Evolutionary conservation across 495 filamentous ascomycete genomes (phyloP).

Genomic region (Pseudotulostoma volvatum): DNA sequence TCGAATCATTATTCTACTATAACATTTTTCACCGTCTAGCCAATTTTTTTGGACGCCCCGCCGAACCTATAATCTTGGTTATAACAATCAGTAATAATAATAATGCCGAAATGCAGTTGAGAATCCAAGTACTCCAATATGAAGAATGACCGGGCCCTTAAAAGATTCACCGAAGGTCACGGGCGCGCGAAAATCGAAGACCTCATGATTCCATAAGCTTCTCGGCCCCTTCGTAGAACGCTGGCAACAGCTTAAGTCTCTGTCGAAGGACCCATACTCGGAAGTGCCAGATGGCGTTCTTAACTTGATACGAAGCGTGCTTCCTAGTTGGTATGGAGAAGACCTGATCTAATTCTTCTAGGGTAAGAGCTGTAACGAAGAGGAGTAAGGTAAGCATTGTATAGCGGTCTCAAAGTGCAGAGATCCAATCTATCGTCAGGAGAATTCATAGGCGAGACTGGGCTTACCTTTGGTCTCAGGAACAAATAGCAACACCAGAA

Average conservation of each 20-base stretch:
- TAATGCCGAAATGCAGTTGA: too few relatives aligned
- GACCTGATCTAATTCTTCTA: conserved; percentile 36
- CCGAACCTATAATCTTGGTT: too few relatives aligned
- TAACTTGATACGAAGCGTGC: conserved; percentile 31
- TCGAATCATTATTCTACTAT: background rate
- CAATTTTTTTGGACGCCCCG: too few relatives aligned
- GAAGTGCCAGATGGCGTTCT: conserved; percentile 34
- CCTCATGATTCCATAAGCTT: conserved; percentile 15
- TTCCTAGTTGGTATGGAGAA: conserved; percentile 36
- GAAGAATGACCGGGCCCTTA: too few relatives aligned
- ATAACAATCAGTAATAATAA: too few relatives aligned
- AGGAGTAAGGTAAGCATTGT: background rate
- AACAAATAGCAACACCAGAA: conserved; percentile 38
- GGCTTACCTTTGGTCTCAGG: conserved; percentile 38
- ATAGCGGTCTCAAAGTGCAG: background rate
- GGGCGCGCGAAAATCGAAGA: too few relatives aligned
- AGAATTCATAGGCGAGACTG: background rate
- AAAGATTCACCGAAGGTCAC: too few relatives aligned
- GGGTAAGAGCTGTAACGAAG: conserved; percentile 22
- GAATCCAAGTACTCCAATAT: too few relatives aligned
- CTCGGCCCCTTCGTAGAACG: conserved; percentile 25
- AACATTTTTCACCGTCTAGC: background rate
- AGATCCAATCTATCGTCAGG: too few relatives aligned
- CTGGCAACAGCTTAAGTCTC: conserved; percentile 28
- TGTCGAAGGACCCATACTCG: conserved; percentile 33